These are phyloP conservation scores for Pyricularia pennisetigena DNA, from an alignment of 2,329 filamentous ascomycete species.

Conservation along the genomic window DNA sequence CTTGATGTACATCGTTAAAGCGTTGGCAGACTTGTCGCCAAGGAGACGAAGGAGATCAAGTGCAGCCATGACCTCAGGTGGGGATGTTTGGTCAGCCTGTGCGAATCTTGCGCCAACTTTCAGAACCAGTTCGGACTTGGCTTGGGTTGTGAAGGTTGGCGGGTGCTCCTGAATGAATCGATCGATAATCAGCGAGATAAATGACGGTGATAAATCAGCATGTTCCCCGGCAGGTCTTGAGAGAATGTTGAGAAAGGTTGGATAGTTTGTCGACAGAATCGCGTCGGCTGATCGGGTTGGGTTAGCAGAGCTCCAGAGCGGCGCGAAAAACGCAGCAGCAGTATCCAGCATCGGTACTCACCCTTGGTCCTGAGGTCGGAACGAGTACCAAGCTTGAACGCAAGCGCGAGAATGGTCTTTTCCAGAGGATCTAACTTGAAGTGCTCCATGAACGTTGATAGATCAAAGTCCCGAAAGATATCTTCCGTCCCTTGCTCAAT, in stretches of 20 bases:
- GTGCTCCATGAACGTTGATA: slow-evolving; percentile 91
- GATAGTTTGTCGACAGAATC: slow-evolving; percentile 74
- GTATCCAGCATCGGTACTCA: slow-evolving; percentile 28
- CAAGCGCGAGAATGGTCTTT: slow-evolving; percentile 78
- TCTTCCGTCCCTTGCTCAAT: slow-evolving; percentile 88
- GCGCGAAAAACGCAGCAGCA: not conserved
- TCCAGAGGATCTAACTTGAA: slow-evolving; percentile 86
- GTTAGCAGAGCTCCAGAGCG: slow-evolving; percentile 12
- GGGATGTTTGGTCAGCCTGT: slow-evolving; percentile 52
- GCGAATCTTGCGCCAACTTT: slow-evolving; percentile 62
- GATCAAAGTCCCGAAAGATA: slow-evolving; percentile 89
- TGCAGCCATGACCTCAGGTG: slow-evolving; percentile 59
- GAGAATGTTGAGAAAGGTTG: slow-evolving; percentile 68
- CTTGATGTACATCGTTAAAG: slow-evolving; percentile 59
- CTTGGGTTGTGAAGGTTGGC: slow-evolving; percentile 71
- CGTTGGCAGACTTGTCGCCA: slow-evolving; percentile 44
- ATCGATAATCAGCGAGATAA: slow-evolving; percentile 73
- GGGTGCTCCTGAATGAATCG: slow-evolving; percentile 81
- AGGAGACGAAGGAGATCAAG: slow-evolving; percentile 60
- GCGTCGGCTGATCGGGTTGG: slow-evolving; percentile 57
- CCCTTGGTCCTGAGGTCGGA: slow-evolving; percentile 84
- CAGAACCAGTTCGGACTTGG: slow-evolving; percentile 58
- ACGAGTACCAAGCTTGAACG: slow-evolving; percentile 76
- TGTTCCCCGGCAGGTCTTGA: slow-evolving; percentile 55
- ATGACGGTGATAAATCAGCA: slow-evolving; percentile 55